phyloP scores from a whole-genome alignment of 2,329 filamentous ascomycete genomes.

The Fusarium camptoceras region DNA sequence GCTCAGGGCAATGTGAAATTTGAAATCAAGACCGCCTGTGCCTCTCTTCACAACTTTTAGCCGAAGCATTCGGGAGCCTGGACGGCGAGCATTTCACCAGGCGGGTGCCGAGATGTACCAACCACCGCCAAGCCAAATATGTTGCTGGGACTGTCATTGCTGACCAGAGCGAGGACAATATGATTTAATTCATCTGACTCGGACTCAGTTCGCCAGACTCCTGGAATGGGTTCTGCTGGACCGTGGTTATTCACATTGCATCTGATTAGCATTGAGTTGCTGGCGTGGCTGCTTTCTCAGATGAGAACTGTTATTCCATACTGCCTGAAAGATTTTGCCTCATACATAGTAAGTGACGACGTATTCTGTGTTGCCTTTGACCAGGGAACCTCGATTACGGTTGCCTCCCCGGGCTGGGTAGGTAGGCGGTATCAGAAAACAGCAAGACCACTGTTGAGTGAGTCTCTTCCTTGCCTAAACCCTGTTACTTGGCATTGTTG shows the following conservation, averaged over 20 bases:
- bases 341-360: constrained; percentile 11
- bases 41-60: constrained; percentile 27
- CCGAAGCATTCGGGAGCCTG: constrained; percentile 8
- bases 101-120: constrained; percentile 22
- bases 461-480: constrained; percentile 6
- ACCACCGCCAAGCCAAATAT: constrained; percentile 29
- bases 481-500: constrained; percentile 37
- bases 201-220: constrained; percentile 12
- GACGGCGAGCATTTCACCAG: background rate
- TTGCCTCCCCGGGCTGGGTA: background rate
- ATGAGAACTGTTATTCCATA: background rate
- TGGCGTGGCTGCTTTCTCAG: constrained; percentile 9
- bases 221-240: constrained; percentile 7
- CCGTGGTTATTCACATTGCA: background rate
- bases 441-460: constrained; percentile 7
- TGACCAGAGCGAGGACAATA: constrained; percentile 14
- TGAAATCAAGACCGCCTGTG: constrained; percentile 7
- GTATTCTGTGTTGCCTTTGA: constrained; percentile 5
- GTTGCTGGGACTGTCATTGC: constrained; percentile 6
- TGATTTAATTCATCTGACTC: constrained; percentile 1
- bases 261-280: constrained; percentile 5
- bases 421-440: background rate
- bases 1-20: constrained; percentile 1
- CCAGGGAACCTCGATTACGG: background rate
- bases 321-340: constrained; percentile 14